These are phyloP conservation scores for Crucihimalaya himalaica DNA, from an alignment of 345 rosid genomes.

Conservation along the genomic window DNA sequence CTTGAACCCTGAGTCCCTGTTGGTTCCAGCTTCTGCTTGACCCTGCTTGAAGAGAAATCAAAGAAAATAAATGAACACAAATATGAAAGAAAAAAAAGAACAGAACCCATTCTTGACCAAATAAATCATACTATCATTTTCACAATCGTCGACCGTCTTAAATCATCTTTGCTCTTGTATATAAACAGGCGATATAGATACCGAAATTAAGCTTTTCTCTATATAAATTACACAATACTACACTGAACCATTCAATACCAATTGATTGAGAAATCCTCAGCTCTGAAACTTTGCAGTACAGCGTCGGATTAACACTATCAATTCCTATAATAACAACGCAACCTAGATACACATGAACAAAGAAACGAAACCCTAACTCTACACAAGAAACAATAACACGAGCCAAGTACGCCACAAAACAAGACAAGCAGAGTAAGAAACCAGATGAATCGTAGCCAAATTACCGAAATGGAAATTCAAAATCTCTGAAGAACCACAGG, in stretches of 20 bases:
- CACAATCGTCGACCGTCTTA: constrained; percentile 10
- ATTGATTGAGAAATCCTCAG: not conserved
- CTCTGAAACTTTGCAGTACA: not conserved
- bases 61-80: not conserved
- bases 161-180: not conserved
- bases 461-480: constrained; percentile 56
- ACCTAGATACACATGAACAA: not conserved
- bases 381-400: constrained; percentile 12
- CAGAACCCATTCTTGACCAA: not conserved
- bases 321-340: not conserved
- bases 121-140: not conserved
- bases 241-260: not conserved
- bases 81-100: not conserved
- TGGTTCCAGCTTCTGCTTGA: constrained; percentile 49
- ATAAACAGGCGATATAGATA: not conserved
- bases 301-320: not conserved
- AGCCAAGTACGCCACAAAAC: not conserved
- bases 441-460: not conserved
- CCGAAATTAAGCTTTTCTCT: not conserved
- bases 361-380: not conserved
- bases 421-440: not conserved
- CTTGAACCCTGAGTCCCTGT: constrained; percentile 55
- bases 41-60: constrained; percentile 43
- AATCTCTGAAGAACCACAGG: constrained; percentile 49
- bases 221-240: not conserved